A percentile compares a stretch with the other conserved stretches of the same genome.
These are phyloP conservation scores for Penicillium sp. DNA, from an alignment of 2,329 filamentous ascomycete species.

Conservation along the genomic window DNA sequence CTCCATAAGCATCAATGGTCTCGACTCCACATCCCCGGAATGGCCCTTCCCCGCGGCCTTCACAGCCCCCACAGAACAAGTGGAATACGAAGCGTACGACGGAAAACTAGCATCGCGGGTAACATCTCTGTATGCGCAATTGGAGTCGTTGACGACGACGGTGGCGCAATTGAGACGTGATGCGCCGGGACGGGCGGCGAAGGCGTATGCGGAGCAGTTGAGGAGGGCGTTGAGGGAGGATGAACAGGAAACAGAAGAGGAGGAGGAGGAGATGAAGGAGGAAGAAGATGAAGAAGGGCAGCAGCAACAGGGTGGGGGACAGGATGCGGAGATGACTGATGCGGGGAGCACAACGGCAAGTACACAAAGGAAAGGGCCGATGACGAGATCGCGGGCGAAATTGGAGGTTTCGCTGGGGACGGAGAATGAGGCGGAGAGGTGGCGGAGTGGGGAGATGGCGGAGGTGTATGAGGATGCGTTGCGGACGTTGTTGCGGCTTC, in stretches of 20 bases:
- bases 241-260: constrained; percentile 31
- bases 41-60: constrained; percentile 29
- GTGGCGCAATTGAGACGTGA: constrained; percentile 41
- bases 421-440: constrained; percentile 30
- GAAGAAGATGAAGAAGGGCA: too few relatives aligned
- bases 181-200: constrained; percentile 37
- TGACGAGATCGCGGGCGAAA: too few relatives aligned
- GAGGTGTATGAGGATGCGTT: constrained; percentile 37
- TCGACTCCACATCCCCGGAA: constrained; percentile 31
- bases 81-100: constrained; percentile 43
- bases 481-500: constrained; percentile 32
- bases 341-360: too few relatives aligned
- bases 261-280: too few relatives aligned
- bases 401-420: constrained; percentile 28
- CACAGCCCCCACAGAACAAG: constrained; percentile 33
- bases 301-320: too few relatives aligned
- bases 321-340: too few relatives aligned
- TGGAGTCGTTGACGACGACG: constrained; percentile 41
- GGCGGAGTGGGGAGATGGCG: constrained; percentile 36
- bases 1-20: constrained; percentile 43
- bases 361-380: too few relatives aligned
- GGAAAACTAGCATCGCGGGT: constrained; percentile 36
- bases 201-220: constrained; percentile 31
- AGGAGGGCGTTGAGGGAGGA: constrained; percentile 29
- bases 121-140: constrained; percentile 39